Evolutionary conservation across 176 grass and related monocot genomes (phyloP).

Genomic region (Typha latifolia): DNA sequence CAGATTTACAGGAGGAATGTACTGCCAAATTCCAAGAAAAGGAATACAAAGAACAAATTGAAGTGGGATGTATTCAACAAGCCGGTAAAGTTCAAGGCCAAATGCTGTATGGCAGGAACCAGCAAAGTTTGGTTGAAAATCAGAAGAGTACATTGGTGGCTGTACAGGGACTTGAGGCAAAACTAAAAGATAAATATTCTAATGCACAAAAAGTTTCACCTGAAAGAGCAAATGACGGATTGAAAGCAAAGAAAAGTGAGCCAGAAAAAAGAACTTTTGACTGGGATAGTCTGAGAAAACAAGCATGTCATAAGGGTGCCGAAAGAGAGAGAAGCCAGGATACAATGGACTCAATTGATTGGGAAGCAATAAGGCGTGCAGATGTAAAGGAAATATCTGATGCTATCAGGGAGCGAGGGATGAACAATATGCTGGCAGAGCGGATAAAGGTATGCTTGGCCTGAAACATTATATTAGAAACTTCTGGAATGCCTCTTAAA

Average conservation of each 20-base stretch:
- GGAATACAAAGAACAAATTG: conserved; percentile 8
- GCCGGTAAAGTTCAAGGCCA: conserved; percentile 14
- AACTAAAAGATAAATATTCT: conserved; percentile 12
- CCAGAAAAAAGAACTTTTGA: conserved; percentile 45
- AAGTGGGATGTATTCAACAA: conserved; percentile 10
- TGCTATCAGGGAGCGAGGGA: conserved; percentile 65
- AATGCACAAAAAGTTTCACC: conserved; percentile 14
- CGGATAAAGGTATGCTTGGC: conserved; percentile 57
- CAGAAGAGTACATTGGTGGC: conserved; percentile 15
- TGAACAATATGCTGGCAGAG: conserved; percentile 85
- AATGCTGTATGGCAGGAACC: conserved; percentile 11
- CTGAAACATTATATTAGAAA: conserved; percentile 2
- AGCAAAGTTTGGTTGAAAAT: conserved; percentile 21
- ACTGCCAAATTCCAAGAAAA: conserved; percentile 11
- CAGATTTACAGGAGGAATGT: conserved; percentile 15
- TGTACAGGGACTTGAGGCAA: conserved; percentile 15
- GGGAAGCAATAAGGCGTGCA: conserved; percentile 53
- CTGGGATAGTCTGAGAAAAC: conserved; percentile 82
- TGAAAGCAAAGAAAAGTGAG: conserved; percentile 37
- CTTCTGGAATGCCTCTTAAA: neutral
- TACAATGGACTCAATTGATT: conserved; percentile 61
- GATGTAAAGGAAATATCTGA: conserved; percentile 52
- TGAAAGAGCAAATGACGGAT: conserved; percentile 22
- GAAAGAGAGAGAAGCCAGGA: conserved; percentile 39
- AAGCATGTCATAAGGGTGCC: conserved; percentile 20